phyloP scores from a whole-genome alignment of 2,329 filamentous ascomycete species.

The Periconia digitata region DNA sequence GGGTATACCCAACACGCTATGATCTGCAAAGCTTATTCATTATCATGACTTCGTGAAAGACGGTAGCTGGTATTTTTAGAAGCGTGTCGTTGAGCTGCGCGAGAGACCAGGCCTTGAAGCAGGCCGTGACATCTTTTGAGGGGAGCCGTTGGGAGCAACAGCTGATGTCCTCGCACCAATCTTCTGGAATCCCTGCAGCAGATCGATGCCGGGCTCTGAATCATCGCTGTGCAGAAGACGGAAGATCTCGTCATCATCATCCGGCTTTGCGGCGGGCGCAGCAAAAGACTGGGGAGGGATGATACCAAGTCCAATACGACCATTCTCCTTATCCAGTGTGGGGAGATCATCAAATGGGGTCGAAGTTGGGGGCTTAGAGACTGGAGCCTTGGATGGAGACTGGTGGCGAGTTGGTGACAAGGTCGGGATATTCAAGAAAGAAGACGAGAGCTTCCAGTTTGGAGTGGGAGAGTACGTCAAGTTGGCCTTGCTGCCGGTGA shows the following conservation, averaged over 20 bases:
- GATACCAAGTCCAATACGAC: conserved; percentile 23
- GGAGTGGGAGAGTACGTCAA: conserved; percentile 40
- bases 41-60: neutral
- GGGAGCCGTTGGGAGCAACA: conserved; percentile 39
- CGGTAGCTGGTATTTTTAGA: conserved; percentile 17
- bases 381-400: conserved; percentile 35
- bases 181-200: conserved; percentile 74
- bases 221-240: conserved; percentile 62
- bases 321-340: conserved; percentile 23
- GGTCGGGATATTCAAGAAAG: conserved; percentile 40
- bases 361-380: conserved; percentile 30
- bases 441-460: conserved; percentile 38
- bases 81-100: conserved; percentile 38
- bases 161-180: conserved; percentile 56
- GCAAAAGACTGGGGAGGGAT: conserved; percentile 35
- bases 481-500: conserved; percentile 57
- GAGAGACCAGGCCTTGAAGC: conserved; percentile 23
- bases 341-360: conserved; percentile 22
- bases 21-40: neutral
- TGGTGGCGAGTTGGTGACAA: conserved; percentile 34
- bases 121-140: conserved; percentile 31
- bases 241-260: conserved; percentile 59
- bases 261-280: conserved; percentile 17
- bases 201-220: conserved; percentile 65
- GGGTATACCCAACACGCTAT: neutral